Percentiles rank a stretch among this genome's conserved stretches.
Evolutionary conservation across 1,284 basidiomycete species (phyloP).

Genomic region (Cryptococcus sp.): DNA sequence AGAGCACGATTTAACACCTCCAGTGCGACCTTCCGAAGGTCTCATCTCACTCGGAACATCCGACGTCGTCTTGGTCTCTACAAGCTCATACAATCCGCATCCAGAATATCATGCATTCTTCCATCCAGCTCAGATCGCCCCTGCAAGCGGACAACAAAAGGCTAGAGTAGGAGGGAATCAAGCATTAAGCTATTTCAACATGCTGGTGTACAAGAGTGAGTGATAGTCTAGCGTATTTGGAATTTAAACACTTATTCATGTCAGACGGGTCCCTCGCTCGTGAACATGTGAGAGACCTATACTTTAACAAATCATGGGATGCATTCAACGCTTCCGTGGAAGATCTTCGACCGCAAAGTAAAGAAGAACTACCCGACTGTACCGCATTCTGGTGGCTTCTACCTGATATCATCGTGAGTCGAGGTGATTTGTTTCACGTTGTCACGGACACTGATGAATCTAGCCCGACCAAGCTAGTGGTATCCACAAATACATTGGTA

Average conservation of each 20-base stretch:
- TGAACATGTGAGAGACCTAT: slow-evolving; percentile 69
- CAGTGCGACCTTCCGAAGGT: slow-evolving; percentile 65
- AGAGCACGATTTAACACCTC: slow-evolving; percentile 10
- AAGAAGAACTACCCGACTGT: slow-evolving; percentile 49
- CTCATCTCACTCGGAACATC: slow-evolving; percentile 87
- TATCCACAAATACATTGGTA: slow-evolving; percentile 32
- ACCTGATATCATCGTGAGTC: slow-evolving; percentile 57
- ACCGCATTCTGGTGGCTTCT: slow-evolving; percentile 49
- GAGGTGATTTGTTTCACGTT: slow-evolving; percentile 62
- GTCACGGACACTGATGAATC: not conserved
- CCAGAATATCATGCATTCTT: slow-evolving; percentile 52
- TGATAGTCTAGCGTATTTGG: slow-evolving; percentile 47
- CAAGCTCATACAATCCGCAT: slow-evolving; percentile 45
- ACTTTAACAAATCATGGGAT: slow-evolving; percentile 63
- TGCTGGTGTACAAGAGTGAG: slow-evolving; percentile 52
- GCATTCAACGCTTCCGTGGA: slow-evolving; percentile 65
- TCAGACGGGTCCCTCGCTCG: slow-evolving; percentile 78
- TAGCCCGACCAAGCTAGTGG: slow-evolving; percentile 36
- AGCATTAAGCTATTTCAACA: slow-evolving; percentile 46
- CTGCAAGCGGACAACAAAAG: slow-evolving; percentile 14
- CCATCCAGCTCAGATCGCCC: slow-evolving; percentile 48
- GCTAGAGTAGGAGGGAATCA: slow-evolving; percentile 13
- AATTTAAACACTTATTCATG: slow-evolving; percentile 32
- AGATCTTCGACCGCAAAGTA: slow-evolving; percentile 15
- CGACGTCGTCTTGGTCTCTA: slow-evolving; percentile 78